phyloP scores from a whole-genome alignment of 306 rosid species.

The Gastrolobium bilobum region DNA sequence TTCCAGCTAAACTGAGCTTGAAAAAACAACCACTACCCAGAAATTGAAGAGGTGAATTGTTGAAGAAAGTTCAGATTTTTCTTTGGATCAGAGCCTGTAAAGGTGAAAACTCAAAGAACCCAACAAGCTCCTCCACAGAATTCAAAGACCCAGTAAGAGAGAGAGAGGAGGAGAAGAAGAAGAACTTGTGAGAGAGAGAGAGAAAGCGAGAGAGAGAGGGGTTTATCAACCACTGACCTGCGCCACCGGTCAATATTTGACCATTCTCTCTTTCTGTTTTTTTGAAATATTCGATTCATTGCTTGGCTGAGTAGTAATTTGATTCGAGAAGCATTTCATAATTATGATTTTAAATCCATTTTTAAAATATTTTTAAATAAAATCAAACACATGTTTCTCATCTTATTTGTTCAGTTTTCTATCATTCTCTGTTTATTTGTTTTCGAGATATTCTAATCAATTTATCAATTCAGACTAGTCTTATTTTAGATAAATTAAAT shows the following conservation, averaged over 20 bases:
- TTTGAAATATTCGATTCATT: too few relatives aligned
- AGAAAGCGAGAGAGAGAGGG: constrained; percentile 51
- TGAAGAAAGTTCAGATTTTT: constrained; percentile 45
- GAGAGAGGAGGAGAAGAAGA: neutral
- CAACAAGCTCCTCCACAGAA: constrained; percentile 38
- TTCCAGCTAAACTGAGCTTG: constrained; percentile 50
- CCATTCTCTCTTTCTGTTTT: constrained; percentile 42
- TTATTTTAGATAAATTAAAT: too few relatives aligned
- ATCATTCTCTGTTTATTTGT: too few relatives aligned
- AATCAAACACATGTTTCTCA: too few relatives aligned
- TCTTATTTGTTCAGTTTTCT: too few relatives aligned
- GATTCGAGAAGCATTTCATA: too few relatives aligned
- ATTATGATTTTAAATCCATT: too few relatives aligned
- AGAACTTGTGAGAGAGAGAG: constrained; percentile 43
- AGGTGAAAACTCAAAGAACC: constrained; percentile 27
- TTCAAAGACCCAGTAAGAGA: constrained; percentile 46
- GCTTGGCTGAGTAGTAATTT: too few relatives aligned
- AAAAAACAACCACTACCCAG: constrained; percentile 38
- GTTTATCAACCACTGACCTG: constrained; percentile 72
- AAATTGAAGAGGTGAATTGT: constrained; percentile 41
- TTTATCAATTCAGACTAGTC: too few relatives aligned
- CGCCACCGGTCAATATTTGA: constrained; percentile 77
- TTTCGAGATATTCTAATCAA: too few relatives aligned
- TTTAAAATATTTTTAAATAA: too few relatives aligned
- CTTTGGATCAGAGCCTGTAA: constrained; percentile 46